phyloP scores from a whole-genome alignment of 2,329 filamentous ascomycete species.

The Colletotrichum sp. region DNA sequence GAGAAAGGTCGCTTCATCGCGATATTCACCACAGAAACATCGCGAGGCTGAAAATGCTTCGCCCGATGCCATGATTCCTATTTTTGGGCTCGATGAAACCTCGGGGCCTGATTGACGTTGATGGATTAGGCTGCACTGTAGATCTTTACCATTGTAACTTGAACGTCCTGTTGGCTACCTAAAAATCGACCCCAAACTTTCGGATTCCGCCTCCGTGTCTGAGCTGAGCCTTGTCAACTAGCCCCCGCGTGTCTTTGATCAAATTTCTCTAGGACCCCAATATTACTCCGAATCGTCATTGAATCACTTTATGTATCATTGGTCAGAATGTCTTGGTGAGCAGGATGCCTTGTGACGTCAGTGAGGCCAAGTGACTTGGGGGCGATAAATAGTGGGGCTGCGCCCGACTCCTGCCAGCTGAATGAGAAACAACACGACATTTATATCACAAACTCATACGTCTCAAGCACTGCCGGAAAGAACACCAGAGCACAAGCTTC shows the following conservation, averaged over 20 bases:
- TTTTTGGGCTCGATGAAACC: neutral
- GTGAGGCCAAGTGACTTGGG: neutral
- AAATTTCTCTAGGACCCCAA: neutral
- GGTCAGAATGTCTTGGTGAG: neutral
- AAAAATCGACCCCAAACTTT: neutral
- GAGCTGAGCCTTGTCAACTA: neutral
- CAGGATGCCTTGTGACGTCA: neutral
- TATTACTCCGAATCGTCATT: neutral
- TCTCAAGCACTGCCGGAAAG: neutral
- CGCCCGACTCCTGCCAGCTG: neutral
- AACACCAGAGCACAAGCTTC: rapidly evolving
- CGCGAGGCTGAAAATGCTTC: neutral
- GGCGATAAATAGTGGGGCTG: neutral
- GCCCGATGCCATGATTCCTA: neutral
- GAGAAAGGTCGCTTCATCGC: neutral
- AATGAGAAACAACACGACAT: neutral
- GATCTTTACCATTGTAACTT: neutral
- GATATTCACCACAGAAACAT: neutral
- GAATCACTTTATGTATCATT: neutral
- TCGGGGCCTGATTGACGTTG: neutral
- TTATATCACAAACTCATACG: neutral
- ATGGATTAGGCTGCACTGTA: neutral
- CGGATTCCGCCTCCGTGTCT: neutral
- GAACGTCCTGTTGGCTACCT: neutral
- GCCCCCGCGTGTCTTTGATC: neutral